Evolutionary conservation across 2,329 filamentous ascomycete species (phyloP).

Genomic region (Fusarium sp.): DNA sequence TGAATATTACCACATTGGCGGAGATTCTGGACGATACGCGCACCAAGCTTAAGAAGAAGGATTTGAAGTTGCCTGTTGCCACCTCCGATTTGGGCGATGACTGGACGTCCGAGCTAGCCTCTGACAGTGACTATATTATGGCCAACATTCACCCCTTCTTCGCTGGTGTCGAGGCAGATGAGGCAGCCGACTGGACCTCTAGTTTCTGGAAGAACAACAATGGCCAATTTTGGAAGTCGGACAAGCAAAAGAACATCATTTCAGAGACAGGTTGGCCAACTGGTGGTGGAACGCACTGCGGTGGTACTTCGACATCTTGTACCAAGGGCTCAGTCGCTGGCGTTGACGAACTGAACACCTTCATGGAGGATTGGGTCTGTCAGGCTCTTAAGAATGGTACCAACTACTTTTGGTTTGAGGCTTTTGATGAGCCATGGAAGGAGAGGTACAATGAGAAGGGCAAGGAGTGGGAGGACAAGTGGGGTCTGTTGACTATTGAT

Average conservation of each 20-base stretch:
- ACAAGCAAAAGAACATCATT: slow-evolving; percentile 78
- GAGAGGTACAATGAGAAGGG: slow-evolving; percentile 72
- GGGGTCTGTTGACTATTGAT: slow-evolving; percentile 89
- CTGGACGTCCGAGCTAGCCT: slow-evolving; percentile 78
- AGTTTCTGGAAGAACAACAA: slow-evolving; percentile 82
- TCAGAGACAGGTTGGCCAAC: slow-evolving; percentile 93
- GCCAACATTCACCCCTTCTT: slow-evolving; percentile 98
- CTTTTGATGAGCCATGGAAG: slow-evolving; percentile 98
- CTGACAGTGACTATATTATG: slow-evolving; percentile 87
- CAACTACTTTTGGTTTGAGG: slow-evolving; percentile 97
- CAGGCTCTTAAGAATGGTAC: slow-evolving; percentile 82
- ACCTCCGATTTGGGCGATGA: slow-evolving; percentile 91
- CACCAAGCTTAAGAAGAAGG: slow-evolving; percentile 74
- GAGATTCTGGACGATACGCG: slow-evolving; percentile 74
- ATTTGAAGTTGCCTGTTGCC: slow-evolving; percentile 79
- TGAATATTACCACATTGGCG: slow-evolving; percentile 73
- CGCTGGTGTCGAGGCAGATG: slow-evolving; percentile 74
- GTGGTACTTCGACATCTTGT: slow-evolving; percentile 63
- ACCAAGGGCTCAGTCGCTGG: slow-evolving; percentile 78
- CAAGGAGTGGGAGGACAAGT: slow-evolving; percentile 92
- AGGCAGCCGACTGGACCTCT: slow-evolving; percentile 83
- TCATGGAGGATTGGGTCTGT: slow-evolving; percentile 89
- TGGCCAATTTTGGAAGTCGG: slow-evolving; percentile 70
- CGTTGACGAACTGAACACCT: slow-evolving; percentile 82
- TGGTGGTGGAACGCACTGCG: slow-evolving; percentile 82